Conservation (phyloP, 2,329 filamentous ascomycete genomes). For the Teratosphaeria epicoccoides region DNA sequence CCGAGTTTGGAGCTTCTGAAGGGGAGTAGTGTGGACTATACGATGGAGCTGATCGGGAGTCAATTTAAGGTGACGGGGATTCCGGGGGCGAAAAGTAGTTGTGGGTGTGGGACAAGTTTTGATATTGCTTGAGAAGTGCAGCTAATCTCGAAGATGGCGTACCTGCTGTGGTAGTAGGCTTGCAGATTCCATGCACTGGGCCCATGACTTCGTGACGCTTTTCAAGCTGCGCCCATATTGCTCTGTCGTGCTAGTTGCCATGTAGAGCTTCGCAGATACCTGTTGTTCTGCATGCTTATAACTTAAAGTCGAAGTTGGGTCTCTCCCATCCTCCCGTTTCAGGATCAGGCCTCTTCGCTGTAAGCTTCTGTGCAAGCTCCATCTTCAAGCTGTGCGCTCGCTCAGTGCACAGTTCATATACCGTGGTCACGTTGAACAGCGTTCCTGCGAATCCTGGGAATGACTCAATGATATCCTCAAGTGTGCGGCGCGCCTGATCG, state of each 20-base stretch:
- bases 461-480: conserved; percentile 55
- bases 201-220: too few species aligned
- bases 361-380: conserved; percentile 43
- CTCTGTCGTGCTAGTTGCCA: too few species aligned
- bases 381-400: conserved; percentile 59
- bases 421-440: conserved; percentile 79
- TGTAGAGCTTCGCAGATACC: too few species aligned
- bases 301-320: conserved; percentile 22
- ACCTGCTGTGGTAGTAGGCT: too few species aligned
- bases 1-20: conserved; percentile 79
- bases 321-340: conserved; percentile 23
- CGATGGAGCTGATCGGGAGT: conserved; percentile 84
- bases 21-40: conserved; percentile 93
- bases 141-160: too few species aligned
- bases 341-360: conserved; percentile 10
- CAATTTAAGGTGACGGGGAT: conserved; percentile 98
- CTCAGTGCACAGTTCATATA: conserved; percentile 87
- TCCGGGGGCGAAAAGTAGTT: conserved; percentile 81
- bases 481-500: conserved; percentile 54
- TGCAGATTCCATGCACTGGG: too few species aligned
- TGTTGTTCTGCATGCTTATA: conserved; percentile 7
- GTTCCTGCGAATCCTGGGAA: conserved; percentile 48
- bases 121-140: conserved; percentile 51
- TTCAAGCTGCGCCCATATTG: too few species aligned
- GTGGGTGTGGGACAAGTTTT: conserved; percentile 95